Base-by-base conservation (phyloP, 225 moss, liverwort and hornwort species). In the Pseudoscleropodium purum region DNA sequence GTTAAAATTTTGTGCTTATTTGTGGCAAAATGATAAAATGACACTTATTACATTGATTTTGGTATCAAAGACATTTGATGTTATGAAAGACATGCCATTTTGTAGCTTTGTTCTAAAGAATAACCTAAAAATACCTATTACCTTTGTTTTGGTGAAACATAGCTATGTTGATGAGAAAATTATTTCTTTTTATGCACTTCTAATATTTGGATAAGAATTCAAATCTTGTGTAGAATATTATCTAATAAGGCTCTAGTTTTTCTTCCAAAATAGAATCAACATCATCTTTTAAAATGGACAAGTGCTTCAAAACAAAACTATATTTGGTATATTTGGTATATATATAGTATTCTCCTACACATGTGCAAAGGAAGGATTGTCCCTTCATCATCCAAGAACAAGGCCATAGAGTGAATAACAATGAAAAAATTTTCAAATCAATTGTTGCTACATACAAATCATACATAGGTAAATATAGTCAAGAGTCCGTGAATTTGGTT, bases 341-440 rank as follows among this genome's bases (percentile, higher is more conserved):
- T 63, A 63, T 30, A 19, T 15, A 5, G 1, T 26, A 41, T 0
- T 72, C 3, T 24, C 41, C 25, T 41, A 25, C 2, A 39, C 14
- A 25, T 21, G 4, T 1, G 7, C 3, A 24, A 39, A 39, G 0
- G 41, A 39, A 26, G 5, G 26, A 41, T 43, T 73, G 26, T 17
- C 16, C 27, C 0, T 43, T 27, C 9, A 17, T 16, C 10, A 43
- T 1, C 16, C 3, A 16, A 27, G 3, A 41, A 27, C 8, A 26
- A 41, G 13, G 23, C 2, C 2, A 7, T 4, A 4, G 12, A 6
- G 23, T n/a, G n/a, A n/a, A n/a, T n/a, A n/a, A n/a, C n/a, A n/a
- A n/a, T n/a, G n/a, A n/a, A n/a, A n/a, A n/a, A n/a, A n/a, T n/a
- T n/a, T n/a, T n/a, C n/a, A n/a, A n/a, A n/a, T n/a, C n/a, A 45